A percentile compares a stretch with the other conserved stretches of the same genome.
Conservation (phyloP, 75 land plant genomes). For the Adiantum capillusveneris region DNA sequence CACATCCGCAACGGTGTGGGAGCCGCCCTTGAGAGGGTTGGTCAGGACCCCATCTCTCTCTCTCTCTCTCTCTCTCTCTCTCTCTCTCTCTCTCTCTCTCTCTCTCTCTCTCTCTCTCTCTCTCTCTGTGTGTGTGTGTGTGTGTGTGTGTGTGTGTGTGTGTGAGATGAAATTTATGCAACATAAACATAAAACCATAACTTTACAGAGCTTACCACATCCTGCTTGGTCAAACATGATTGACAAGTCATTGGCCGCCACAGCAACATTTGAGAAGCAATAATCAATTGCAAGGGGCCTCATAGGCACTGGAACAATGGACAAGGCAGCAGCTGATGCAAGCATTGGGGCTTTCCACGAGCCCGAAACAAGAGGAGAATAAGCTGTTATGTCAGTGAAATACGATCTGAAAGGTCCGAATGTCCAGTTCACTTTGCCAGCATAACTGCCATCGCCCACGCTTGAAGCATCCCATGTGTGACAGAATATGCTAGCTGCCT, state of each 20-base stretch:
- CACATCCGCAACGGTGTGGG: no score
- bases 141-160: no score
- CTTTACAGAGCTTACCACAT: slow-evolving; percentile 11
- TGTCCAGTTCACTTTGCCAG: slow-evolving; percentile 21
- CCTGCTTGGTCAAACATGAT: slow-evolving; percentile 11
- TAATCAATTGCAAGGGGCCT: slow-evolving; percentile 23
- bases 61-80: no score
- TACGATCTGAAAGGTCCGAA: slow-evolving; percentile 15
- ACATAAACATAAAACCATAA: no score
- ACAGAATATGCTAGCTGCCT: slow-evolving; percentile 16
- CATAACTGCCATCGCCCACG: slow-evolving; percentile 11
- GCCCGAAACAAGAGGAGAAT: slow-evolving; percentile 12
- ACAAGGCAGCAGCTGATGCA: not conserved
- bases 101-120: no score
- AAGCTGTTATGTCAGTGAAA: slow-evolving; percentile 9
- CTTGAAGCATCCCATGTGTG: slow-evolving; percentile 21
- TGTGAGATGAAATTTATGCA: no score
- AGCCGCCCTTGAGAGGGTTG: no score
- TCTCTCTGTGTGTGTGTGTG: no score
- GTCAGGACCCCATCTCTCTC: no score
- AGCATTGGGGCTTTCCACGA: slow-evolving; percentile 18
- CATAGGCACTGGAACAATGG: slow-evolving; percentile 13
- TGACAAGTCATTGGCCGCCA: not conserved
- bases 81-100: no score
- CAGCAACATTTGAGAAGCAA: slow-evolving; percentile 16